Evolutionary conservation across 192 early-diverging fungal species (phyloP).

Genomic region (Coemansia umbellata): DNA sequence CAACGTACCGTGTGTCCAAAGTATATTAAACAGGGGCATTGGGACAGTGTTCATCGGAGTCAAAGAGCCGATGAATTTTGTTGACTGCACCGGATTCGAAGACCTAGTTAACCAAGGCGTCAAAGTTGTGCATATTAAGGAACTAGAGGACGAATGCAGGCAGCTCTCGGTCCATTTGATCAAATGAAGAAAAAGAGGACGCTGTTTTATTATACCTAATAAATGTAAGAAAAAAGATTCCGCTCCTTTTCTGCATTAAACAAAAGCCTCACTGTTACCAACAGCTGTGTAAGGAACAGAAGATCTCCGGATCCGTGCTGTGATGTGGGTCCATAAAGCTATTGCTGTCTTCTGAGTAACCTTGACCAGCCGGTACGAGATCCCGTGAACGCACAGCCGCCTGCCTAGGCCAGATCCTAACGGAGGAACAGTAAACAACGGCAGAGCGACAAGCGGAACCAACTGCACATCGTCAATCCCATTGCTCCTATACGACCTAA

Average conservation of each 20-base stretch:
- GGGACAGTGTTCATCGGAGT: constrained; percentile 76
- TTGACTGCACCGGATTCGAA: constrained; percentile 72
- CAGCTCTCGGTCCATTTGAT: constrained; percentile 62
- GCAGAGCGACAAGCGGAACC: background rate
- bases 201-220: too few relatives aligned
- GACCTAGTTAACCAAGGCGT: constrained; percentile 65
- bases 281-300: background rate
- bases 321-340: background rate
- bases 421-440: too few relatives aligned
- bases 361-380: background rate
- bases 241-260: background rate
- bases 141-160: constrained; percentile 67
- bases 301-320: background rate
- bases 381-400: background rate
- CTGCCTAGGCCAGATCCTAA: background rate
- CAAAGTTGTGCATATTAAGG: constrained; percentile 64
- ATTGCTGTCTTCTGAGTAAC: background rate
- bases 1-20: constrained; percentile 69
- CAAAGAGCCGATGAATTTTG: constrained; percentile 80
- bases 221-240: too few relatives aligned
- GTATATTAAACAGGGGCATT: constrained; percentile 62
- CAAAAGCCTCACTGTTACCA: background rate
- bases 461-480: background rate
- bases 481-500: background rate
- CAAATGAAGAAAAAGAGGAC: background rate